Evolutionary conservation across 345 rosid species (phyloP).

Genomic region (Brassica carinata): DNA sequence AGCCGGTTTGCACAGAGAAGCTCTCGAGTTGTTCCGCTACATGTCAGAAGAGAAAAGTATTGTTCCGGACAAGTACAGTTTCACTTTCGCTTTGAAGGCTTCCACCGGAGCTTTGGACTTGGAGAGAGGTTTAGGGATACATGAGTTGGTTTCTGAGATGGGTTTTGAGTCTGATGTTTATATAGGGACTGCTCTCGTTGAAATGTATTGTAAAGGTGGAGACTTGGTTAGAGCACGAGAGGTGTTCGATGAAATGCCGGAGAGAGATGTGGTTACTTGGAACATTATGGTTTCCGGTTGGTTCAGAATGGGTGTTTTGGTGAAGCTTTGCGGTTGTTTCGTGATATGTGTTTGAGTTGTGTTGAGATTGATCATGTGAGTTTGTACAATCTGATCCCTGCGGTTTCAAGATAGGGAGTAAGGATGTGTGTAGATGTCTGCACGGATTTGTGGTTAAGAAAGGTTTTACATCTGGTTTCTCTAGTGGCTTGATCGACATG

Average conservation of each 20-base stretch:
- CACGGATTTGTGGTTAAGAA: slow-evolving; percentile 55
- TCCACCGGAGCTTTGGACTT: slow-evolving; percentile 48
- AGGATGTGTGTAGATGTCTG: slow-evolving; percentile 49
- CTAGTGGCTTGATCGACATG: slow-evolving; percentile 59
- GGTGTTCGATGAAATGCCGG: slow-evolving; percentile 58
- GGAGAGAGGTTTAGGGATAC: slow-evolving; percentile 54
- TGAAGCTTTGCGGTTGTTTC: slow-evolving; percentile 46
- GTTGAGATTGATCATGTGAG: slow-evolving; percentile 48
- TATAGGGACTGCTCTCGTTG: slow-evolving; percentile 57
- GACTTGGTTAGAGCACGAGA: slow-evolving; percentile 45
- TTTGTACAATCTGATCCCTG: slow-evolving; percentile 60
- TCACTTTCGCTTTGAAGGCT: slow-evolving; percentile 67
- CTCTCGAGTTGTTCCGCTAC: slow-evolving; percentile 43
- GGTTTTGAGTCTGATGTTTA: slow-evolving; percentile 56
- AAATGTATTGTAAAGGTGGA: slow-evolving; percentile 57
- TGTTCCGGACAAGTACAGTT: slow-evolving; percentile 58
- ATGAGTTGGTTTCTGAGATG: slow-evolving; percentile 38
- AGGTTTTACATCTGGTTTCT: slow-evolving; percentile 44
- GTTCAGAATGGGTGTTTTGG: slow-evolving; percentile 39
- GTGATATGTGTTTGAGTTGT: slow-evolving; percentile 42
- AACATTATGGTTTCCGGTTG: slow-evolving; percentile 52
- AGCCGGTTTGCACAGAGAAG: slow-evolving; percentile 43
- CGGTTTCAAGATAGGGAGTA: slow-evolving; percentile 53
- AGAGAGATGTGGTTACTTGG: slow-evolving; percentile 45
- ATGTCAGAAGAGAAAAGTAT: slow-evolving; percentile 47